Conservation (phyloP, 1,139 yeast genomes). For the Sugiyamaella grinbergsii region DNA sequence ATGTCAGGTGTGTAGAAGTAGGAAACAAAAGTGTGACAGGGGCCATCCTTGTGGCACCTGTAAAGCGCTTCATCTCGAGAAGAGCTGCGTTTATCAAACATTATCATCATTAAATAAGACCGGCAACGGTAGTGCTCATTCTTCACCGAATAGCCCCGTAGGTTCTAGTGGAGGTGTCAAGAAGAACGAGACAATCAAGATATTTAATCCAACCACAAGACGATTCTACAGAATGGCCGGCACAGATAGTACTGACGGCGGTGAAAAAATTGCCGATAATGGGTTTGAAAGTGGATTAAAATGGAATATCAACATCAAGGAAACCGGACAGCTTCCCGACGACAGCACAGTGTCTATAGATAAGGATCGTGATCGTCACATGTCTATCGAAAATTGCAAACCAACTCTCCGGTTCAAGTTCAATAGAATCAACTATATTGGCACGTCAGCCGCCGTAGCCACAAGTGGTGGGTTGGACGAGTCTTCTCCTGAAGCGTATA, state of each 20-base stretch:
- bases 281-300: neutral
- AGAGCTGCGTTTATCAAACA: slow-evolving; percentile 28
- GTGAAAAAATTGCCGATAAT: no score
- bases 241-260: neutral
- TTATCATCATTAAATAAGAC: neutral
- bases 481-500: slow-evolving; percentile 21
- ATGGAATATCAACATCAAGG: neutral
- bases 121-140: slow-evolving; percentile 1
- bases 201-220: slow-evolving; percentile 11
- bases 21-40: slow-evolving; percentile 35
- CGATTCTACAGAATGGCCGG: slow-evolving; percentile 10
- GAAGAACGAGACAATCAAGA: slow-evolving; percentile 10
- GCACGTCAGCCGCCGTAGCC: slow-evolving; percentile 21
- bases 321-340: no score
- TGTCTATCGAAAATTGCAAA: neutral
- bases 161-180: slow-evolving; percentile 7
- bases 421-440: slow-evolving; percentile 22
- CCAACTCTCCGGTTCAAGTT: slow-evolving; percentile 21
- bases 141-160: slow-evolving; percentile 1
- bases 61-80: slow-evolving; percentile 25
- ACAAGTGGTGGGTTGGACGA: slow-evolving; percentile 22
- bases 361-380: neutral
- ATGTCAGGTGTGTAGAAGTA: slow-evolving; percentile 32
- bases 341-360: neutral
- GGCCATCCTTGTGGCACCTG: slow-evolving; percentile 33